Conservation (phyloP, 2,329 filamentous ascomycete species). For the Penicillium sp. region DNA sequence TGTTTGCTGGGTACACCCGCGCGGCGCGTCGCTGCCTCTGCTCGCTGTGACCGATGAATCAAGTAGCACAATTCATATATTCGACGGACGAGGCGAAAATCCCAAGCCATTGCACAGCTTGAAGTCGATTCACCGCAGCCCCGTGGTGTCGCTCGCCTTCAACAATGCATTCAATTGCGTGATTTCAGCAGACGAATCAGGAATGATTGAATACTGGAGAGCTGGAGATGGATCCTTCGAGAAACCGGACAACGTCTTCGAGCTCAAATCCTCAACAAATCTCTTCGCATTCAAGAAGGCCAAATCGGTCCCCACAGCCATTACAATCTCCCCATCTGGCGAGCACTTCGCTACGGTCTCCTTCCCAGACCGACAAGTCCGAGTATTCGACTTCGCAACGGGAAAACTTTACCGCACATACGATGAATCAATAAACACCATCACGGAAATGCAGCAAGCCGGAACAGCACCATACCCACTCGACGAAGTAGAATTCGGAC, state of each 20-base stretch:
- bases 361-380: constrained; percentile 87
- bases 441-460: constrained; percentile 95
- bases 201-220: constrained; percentile 97
- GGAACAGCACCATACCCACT: constrained; percentile 77
- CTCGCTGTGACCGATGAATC: constrained; percentile 78
- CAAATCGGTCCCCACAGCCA: constrained; percentile 76
- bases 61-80: constrained; percentile 73
- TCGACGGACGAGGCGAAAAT: constrained; percentile 84
- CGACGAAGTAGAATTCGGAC: constrained; percentile 88
- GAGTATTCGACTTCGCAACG: constrained; percentile 87
- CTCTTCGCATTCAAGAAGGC: constrained; percentile 97
- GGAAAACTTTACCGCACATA: constrained; percentile 90
- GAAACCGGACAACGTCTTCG: constrained; percentile 87
- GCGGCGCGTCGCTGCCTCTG: constrained; percentile 81
- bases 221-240: constrained; percentile 72
- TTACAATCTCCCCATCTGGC: constrained; percentile 83
- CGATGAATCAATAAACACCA: constrained; percentile 85
- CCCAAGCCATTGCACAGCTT: constrained; percentile 73
- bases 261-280: constrained; percentile 89
- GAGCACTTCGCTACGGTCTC: constrained; percentile 86
- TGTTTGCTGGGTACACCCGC: constrained; percentile 87
- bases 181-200: constrained; percentile 80
- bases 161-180: constrained; percentile 89
- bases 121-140: constrained; percentile 73
- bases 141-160: constrained; percentile 82